Base-by-base conservation (phyloP, 495 filamentous ascomycete genomes). In the Daldinia concentrica region DNA sequence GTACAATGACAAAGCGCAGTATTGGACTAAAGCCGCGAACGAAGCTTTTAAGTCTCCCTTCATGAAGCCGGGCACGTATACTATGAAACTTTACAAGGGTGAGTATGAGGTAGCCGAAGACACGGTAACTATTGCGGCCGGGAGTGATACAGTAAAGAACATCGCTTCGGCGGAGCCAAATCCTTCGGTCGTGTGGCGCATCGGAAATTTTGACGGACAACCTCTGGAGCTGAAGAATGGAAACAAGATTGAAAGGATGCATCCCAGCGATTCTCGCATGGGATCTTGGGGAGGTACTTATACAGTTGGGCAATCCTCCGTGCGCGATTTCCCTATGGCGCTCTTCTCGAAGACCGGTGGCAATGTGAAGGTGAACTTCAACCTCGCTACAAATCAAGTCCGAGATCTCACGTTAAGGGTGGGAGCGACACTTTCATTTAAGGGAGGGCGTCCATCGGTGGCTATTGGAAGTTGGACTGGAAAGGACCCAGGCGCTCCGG, bases 41-140 rank as follows among this genome's bases (percentile, higher is more conserved):
- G 88, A 86, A 0, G 67, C 70, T 0, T 91, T 89, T 75, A 87
- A 85, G 11, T 90, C 88, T 0, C 88, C 88, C 0, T 76, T 82
- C 26, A 90, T 91, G 88, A 90, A 90, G 71, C 82, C 88, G 0
- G 89, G 89, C 3, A 86, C 85, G 0, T 91, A 90, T 75, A 87
- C 85, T 4, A 89, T 90, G 86, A 84, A 86, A 9, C 82, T 90
- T 9, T 90, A 90, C 74, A 85, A 86, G 45, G 83, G 79, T 41
- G 88, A 90, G 72, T 84, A 81, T 69, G 72, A 76, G 8, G 83
- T 88, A 19, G 85, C 82, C 6, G 78, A 76, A 1, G 79, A 83
- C 12, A 70, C 64, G 0, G 85, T 89, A 1, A 81, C 77, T 0
- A 82, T 89, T 6, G 79, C 73, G 0, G 85, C 86, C 0, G 86